Conservation (phyloP, 495 filamentous ascomycete genomes). For the Xylaria curta region DNA sequence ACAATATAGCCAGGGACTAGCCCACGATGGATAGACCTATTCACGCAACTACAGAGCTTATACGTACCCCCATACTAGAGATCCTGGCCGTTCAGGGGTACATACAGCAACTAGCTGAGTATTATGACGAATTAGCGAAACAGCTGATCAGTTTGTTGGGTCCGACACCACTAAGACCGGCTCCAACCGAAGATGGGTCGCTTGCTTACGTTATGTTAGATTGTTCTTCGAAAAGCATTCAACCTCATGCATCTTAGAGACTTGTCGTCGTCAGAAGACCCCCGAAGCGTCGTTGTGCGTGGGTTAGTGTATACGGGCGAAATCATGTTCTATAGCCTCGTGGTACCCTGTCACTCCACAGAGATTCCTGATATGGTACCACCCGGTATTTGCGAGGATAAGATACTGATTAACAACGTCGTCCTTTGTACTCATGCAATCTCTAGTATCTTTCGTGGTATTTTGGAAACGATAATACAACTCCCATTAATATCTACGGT, state of each 20-base stretch:
- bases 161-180: too few species aligned
- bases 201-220: background rate
- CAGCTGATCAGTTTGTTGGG: too few species aligned
- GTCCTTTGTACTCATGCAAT: too few species aligned
- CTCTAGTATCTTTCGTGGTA: background rate
- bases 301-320: background rate
- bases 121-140: too few species aligned
- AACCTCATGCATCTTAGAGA: background rate
- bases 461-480: background rate
- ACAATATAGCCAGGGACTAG: too few species aligned
- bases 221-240: background rate
- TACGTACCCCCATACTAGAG: too few species aligned
- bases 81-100: too few species aligned
- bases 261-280: background rate
- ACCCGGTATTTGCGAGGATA: background rate
- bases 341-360: background rate
- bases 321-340: background rate
- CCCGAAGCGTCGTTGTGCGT: background rate
- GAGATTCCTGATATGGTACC: background rate
- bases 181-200: too few species aligned
- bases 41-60: too few species aligned
- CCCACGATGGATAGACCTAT: too few species aligned
- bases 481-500: background rate
- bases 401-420: background rate
- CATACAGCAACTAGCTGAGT: too few species aligned